phyloP scores from a whole-genome alignment of 2,329 filamentous ascomycete genomes.

The Alternaria sp. region DNA sequence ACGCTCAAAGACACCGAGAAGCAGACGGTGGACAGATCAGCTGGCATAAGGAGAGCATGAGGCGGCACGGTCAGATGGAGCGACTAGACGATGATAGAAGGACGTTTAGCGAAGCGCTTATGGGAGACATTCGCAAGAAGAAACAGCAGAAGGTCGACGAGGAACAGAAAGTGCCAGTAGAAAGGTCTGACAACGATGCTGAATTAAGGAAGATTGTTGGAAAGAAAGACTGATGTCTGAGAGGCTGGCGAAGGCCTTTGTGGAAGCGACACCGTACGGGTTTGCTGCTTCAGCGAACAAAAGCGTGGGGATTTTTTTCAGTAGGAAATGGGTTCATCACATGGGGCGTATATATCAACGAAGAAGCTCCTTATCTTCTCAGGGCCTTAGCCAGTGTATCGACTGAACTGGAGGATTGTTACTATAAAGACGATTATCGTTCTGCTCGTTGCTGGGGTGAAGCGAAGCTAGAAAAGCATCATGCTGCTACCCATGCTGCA shows the following conservation, averaged over 20 bases:
- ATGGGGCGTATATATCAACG: background rate
- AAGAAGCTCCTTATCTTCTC: background rate
- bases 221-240: slow-evolving; percentile 37
- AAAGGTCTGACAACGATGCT: slow-evolving; percentile 50
- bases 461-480: background rate
- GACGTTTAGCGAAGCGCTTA: slow-evolving; percentile 46
- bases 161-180: slow-evolving; percentile 39
- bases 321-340: background rate
- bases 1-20: slow-evolving; percentile 67
- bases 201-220: slow-evolving; percentile 51
- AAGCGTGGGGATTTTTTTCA: background rate
- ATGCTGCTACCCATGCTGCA: slow-evolving; percentile 2
- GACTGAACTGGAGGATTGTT: background rate
- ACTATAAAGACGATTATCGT: background rate
- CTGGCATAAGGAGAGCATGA: slow-evolving; percentile 63
- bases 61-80: slow-evolving; percentile 62
- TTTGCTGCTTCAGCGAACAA: background rate
- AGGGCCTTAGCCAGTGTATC: background rate
- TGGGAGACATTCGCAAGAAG: slow-evolving; percentile 46
- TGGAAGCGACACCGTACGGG: background rate
- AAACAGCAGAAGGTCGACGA: slow-evolving; percentile 36
- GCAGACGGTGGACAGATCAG: slow-evolving; percentile 65
- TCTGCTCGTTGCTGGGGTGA: background rate
- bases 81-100: slow-evolving; percentile 52
- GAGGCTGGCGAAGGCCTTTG: background rate